phyloP scores from a whole-genome alignment of 345 rosid genomes.

The Camelina neglecta region DNA sequence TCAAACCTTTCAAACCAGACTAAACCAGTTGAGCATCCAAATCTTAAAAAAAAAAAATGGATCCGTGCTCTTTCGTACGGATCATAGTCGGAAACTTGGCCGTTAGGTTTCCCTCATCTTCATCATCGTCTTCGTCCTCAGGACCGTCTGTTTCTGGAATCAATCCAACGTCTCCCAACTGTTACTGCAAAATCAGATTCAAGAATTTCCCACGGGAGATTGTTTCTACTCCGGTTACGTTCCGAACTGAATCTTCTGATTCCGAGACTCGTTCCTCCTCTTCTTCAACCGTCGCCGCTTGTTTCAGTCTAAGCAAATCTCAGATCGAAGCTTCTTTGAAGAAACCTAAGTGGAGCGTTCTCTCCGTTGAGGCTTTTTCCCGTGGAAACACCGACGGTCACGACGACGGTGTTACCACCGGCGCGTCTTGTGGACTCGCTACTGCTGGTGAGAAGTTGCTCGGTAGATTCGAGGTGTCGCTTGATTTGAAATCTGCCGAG shows the following conservation, averaged over 20 bases:
- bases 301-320: conserved; percentile 60
- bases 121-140: conserved; percentile 30
- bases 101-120: conserved; percentile 52
- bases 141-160: conserved; percentile 43
- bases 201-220: conserved; percentile 54
- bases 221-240: conserved; percentile 48
- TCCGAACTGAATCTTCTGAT: conserved; percentile 43
- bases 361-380: conserved; percentile 57
- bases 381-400: conserved; percentile 33
- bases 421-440: conserved; percentile 53
- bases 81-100: conserved; percentile 79
- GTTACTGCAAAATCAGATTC: conserved; percentile 72
- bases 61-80: conserved; percentile 94
- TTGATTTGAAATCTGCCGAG: conserved; percentile 70
- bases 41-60: conserved; percentile 51
- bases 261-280: conserved; percentile 41
- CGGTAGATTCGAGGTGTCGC: conserved; percentile 58
- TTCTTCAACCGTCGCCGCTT: conserved; percentile 64
- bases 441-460: conserved; percentile 56
- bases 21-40: conserved; percentile 15
- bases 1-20: conserved; percentile 34
- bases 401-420: conserved; percentile 32
- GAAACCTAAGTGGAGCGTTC: conserved; percentile 38
- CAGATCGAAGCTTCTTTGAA: conserved; percentile 49
- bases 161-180: conserved; percentile 40